These are phyloP conservation scores for Saturnispora bothae DNA, from an alignment of 805 yeast species.

Conservation along the genomic window DNA sequence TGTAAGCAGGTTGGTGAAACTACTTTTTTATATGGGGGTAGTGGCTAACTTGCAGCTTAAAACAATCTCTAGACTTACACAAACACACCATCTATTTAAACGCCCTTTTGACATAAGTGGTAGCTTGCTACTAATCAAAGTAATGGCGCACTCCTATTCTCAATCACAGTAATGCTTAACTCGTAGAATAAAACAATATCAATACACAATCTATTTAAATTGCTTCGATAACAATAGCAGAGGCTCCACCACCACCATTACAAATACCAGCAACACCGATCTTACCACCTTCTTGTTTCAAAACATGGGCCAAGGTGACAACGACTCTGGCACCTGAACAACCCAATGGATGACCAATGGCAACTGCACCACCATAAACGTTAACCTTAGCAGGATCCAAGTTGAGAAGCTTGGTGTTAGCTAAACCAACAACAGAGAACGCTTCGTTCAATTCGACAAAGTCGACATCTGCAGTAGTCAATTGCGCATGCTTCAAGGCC, in stretches of 20 bases:
- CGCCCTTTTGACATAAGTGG: no score
- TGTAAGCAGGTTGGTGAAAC: background rate
- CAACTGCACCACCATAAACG: slow-evolving; percentile 94
- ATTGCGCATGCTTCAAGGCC: slow-evolving; percentile 80
- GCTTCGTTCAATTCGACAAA: slow-evolving; percentile 97
- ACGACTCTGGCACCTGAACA: slow-evolving; percentile 93
- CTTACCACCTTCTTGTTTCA: slow-evolving; percentile 77
- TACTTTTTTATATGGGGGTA: slow-evolving; percentile 1
- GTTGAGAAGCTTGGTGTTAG: slow-evolving; percentile 64
- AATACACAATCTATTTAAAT: background rate
- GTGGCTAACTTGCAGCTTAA: no score
- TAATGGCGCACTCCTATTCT: no score
- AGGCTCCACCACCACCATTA: slow-evolving; percentile 99
- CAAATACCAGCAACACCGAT: slow-evolving; percentile 93
- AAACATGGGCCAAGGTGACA: slow-evolving; percentile 72
- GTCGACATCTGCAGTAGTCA: slow-evolving; percentile 60
- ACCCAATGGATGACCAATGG: slow-evolving; percentile 91
- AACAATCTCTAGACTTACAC: no score
- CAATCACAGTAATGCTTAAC: no score
- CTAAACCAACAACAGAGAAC: slow-evolving; percentile 91
- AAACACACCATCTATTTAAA: no score
- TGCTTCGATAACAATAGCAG: slow-evolving; percentile 62
- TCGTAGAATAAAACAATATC: no score
- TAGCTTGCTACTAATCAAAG: background rate
- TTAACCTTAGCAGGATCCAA: slow-evolving; percentile 62